These are phyloP conservation scores for Agrocybe praecox DNA, from an alignment of 768 basidiomycete species.

Conservation along the genomic window DNA sequence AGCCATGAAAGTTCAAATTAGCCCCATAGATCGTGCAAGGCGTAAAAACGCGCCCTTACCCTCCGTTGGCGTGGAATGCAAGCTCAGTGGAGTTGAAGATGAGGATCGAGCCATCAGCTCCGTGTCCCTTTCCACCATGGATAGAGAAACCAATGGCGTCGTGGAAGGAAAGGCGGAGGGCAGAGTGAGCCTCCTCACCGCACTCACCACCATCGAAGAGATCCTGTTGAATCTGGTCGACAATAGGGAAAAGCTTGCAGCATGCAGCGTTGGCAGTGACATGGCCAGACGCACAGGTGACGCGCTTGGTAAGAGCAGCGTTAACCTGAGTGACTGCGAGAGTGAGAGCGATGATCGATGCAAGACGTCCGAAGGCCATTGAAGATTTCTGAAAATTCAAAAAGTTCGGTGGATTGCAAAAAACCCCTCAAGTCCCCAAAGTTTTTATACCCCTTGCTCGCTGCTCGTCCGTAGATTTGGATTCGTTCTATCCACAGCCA, in stretches of 20 bases:
- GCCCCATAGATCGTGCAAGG: no score
- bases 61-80: conserved; percentile 20
- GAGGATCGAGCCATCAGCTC: conserved; percentile 30
- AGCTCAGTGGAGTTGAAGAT: conserved; percentile 24
- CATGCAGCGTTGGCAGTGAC: conserved; percentile 25
- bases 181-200: conserved; percentile 29
- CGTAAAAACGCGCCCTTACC: conserved; percentile 11
- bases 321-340: conserved; percentile 13
- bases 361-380: not conserved
- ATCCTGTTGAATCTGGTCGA: conserved; percentile 8
- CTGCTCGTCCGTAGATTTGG: no score
- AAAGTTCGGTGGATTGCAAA: not conserved
- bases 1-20: not conserved
- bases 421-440: not conserved
- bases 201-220: conserved; percentile 22
- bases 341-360: conserved; percentile 17
- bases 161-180: conserved; percentile 23
- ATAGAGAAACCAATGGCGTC: conserved; percentile 22
- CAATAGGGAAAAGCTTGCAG: conserved; percentile 11
- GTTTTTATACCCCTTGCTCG: not conserved
- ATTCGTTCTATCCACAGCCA: no score
- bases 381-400: not conserved
- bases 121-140: conserved; percentile 22
- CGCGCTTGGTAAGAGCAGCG: conserved; percentile 22
- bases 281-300: conserved; percentile 26